Evolutionary conservation across 2,329 filamentous ascomycete species (phyloP), one percentile per base, ranked within the genome.

Genomic region (Colletotrichum orbiculare): DNA sequence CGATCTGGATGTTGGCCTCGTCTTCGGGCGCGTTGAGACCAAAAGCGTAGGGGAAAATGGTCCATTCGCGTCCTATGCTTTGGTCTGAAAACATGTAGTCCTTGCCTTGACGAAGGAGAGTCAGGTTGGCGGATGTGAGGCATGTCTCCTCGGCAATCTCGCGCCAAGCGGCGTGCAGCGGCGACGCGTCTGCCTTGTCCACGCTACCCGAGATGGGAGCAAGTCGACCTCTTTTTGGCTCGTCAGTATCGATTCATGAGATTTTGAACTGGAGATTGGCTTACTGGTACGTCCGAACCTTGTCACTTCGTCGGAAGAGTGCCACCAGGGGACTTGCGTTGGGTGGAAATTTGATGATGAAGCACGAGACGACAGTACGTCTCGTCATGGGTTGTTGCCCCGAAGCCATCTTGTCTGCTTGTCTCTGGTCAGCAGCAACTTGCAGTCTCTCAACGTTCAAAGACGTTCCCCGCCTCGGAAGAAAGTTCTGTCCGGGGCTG

Each of bases 151-250:
- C 88, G 6, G 73, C 70, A 25, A 91, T 78, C 74, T 91, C 88
- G 12, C 89, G 82, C 81, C 85, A 85, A 34, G 89, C 89, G 0
- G 89, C 84, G 3, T 80, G 76, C 6, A 88, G 73, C 0, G 88
- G 84, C 25, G 75, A 81, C 3, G 76, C 63, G 69, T 91, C 89
- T 0, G 75, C 72, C 6, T 76, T 56, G 3, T 90, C 85, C 54
- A 91, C 84, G 59, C 81, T 84, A 42, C 89, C 89, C 0, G 88
- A 88, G 15, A 91, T 84, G 1, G 88, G 86, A 0, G 87, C 88
- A 54, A 88, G 82, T 71, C 84, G 87, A 71, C 83, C 82, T 70
- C 83, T 84, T 66, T 33, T 39, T 34, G 6, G 0, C 34, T 15
- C 12, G 8, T 25, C 25, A 25, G 25, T 25, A 1, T 4, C 3